phyloP scores from a whole-genome alignment of 331 rosid genomes.

The Erythrophleum ivorense region DNA sequence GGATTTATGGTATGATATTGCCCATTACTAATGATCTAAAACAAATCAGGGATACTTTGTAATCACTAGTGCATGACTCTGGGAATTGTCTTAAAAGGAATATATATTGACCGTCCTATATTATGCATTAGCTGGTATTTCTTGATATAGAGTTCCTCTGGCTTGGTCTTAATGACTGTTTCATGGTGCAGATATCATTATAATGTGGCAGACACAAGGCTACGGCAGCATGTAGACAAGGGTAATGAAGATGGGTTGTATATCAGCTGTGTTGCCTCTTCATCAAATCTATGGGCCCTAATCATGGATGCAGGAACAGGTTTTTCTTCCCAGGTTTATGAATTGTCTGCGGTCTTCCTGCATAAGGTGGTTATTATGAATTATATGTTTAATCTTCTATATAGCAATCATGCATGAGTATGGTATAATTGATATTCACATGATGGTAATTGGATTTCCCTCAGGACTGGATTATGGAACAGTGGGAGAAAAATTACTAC shows the following conservation, averaged over 20 bases:
- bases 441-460: constrained; percentile 38
- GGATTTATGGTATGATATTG: constrained; percentile 1
- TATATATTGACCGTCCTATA: constrained; percentile 27
- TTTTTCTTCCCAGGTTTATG: constrained; percentile 86
- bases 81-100: constrained; percentile 20
- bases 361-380: constrained; percentile 66
- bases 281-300: constrained; percentile 82
- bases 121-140: constrained; percentile 33
- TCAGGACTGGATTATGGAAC: constrained; percentile 99
- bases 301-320: constrained; percentile 98
- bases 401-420: not conserved
- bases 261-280: constrained; percentile 87
- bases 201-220: constrained; percentile 91
- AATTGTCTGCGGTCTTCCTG: constrained; percentile 80
- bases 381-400: constrained; percentile 24
- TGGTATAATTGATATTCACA: constrained; percentile 30
- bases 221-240: constrained; percentile 90
- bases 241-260: constrained; percentile 92
- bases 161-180: constrained; percentile 33
- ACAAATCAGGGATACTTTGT: constrained; percentile 14
- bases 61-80: not conserved
- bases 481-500: constrained; percentile 92
- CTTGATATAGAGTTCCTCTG: constrained; percentile 26
- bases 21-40: constrained; percentile 8
- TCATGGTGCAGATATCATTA: constrained; percentile 78